Base-by-base conservation (phyloP, 2,329 filamentous ascomycete species). In the Diaporthe sp. region DNA sequence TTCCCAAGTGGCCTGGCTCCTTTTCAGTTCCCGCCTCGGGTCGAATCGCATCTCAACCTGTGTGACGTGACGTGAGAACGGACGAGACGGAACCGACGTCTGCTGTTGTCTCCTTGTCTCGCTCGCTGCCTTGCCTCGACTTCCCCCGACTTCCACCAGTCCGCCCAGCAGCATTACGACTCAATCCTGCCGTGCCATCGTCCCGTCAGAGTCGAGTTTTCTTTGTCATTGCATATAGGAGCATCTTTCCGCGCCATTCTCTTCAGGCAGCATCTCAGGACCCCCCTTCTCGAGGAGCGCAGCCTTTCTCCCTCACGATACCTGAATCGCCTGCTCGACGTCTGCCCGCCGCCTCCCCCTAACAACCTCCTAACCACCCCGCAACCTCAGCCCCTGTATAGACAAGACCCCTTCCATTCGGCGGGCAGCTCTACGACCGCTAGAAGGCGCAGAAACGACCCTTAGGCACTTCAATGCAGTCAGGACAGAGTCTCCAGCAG, bases 181-280 rank as follows among this genome's bases (percentile, higher is more conserved):
- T 71, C 73, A n/a, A 71, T 65, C 70, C 44, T 63, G 44, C 55
- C 71, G 51, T 65, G 58, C 55, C 42, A 51, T 47, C 51, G 68
- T 70, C 71, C 70, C 55, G 73, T 39, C 47, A 65, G 49, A 34
- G 44, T 42, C 60, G 60, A 28, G 17, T 74, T 73, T 74, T 71
- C 58, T 72, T 74, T 72, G 67, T 72, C 68, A 75, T 72, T 68
- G 68, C 75, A 65, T 76, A 75, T 73, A 75, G 60, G 71, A 72
- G 75, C 68, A 75, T 65, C 68, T 61, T 75, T 72, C 34, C 58
- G 68, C 53, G 37, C 53, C 70, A 49, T 49, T 17, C 51, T 25
- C 60, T 55, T n/a, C 58, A 61, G 51, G 51, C 37, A 49, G 28
- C 17, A 31, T 28, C 57, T 42, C 65, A 55, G 49, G 34, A 37